Conservation (phyloP, 495 filamentous ascomycete species). For the Clavariopsis aquatica region DNA sequence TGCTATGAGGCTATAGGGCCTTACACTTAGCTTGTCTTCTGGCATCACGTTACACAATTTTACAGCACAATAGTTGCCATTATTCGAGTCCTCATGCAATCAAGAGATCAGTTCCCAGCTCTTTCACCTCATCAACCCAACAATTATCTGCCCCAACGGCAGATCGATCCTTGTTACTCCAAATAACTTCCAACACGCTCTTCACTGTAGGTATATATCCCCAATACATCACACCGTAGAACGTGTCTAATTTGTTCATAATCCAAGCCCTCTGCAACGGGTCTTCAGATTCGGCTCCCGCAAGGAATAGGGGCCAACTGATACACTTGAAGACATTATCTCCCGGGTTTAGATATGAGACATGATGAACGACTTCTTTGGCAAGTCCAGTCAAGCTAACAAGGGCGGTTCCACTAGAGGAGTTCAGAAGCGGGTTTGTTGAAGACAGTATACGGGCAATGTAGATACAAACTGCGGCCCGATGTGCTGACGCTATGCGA, state of each 20-base stretch:
- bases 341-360: constrained; percentile 19
- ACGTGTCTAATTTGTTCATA: constrained; percentile 20
- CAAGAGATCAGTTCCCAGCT: constrained; percentile 25
- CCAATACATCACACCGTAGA: constrained; percentile 32
- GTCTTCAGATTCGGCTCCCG: constrained; percentile 29
- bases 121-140: constrained; percentile 31
- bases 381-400: constrained; percentile 24
- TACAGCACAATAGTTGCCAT: no score
- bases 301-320: constrained; percentile 34
- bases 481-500: constrained; percentile 30
- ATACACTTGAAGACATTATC: constrained; percentile 33
- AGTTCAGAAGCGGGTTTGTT: constrained; percentile 17
- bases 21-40: no score
- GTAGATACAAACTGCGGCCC: constrained; percentile 34
- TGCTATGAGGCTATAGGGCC: no score
- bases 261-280: constrained; percentile 24
- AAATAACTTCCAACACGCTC: constrained; percentile 25
- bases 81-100: constrained; percentile 20
- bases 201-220: constrained; percentile 32
- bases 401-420: constrained; percentile 12
- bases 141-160: constrained; percentile 17
- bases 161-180: constrained; percentile 20
- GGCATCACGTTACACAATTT: no score
- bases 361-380: constrained; percentile 28
- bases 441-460: constrained; percentile 16